Evolutionary conservation across 164 flowering plant species (phyloP).

Genomic region (Malania oleifera): DNA sequence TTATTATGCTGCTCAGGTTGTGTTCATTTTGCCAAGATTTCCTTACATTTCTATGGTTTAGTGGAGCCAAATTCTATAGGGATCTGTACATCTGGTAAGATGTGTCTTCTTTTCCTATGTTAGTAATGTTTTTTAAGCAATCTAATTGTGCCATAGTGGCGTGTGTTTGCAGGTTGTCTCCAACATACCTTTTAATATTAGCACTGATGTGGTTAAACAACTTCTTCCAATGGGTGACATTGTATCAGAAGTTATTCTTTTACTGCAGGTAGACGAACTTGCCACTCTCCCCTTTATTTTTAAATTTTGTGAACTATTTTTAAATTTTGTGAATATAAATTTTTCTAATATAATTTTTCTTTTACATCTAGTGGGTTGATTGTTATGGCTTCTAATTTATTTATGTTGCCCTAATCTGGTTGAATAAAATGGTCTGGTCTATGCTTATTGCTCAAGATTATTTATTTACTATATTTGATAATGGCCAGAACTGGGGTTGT

Average conservation of each 20-base stretch:
- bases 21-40: too few species aligned
- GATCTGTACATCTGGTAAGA: neutral
- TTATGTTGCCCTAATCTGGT: too few species aligned
- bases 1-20: too few species aligned
- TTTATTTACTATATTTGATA: too few species aligned
- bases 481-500: too few species aligned
- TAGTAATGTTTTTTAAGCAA: neutral
- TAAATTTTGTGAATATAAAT: too few species aligned
- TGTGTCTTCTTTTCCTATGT: neutral
- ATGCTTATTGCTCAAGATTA: too few species aligned
- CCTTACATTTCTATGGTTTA: too few species aligned
- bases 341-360: neutral
- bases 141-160: neutral
- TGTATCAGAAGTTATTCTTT: slow-evolving; percentile 81
- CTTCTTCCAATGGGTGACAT: slow-evolving; percentile 98
- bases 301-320: neutral
- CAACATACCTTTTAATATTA: slow-evolving; percentile 90
- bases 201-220: slow-evolving; percentile 77
- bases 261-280: slow-evolving; percentile 72
- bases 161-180: slow-evolving; percentile 77
- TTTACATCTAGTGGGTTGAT: too few species aligned
- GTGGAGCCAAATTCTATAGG: neutral
- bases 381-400: too few species aligned
- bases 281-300: neutral
- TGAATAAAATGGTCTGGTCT: too few species aligned